Conservation (phyloP, 306 rosid species). For the Acacia acuminata region DNA sequence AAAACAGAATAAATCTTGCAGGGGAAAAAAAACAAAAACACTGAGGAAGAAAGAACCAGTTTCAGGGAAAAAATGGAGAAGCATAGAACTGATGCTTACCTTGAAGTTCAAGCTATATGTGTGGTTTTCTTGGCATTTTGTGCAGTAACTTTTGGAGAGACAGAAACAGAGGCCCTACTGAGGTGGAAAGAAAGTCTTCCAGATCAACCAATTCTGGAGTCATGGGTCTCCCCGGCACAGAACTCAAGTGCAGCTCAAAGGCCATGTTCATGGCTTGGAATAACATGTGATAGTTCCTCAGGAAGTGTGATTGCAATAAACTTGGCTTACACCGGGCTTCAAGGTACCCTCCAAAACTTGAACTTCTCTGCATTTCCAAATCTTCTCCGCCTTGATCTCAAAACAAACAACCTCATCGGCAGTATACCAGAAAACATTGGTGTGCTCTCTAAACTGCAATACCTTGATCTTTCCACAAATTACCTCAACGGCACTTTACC, state of each 20-base stretch:
- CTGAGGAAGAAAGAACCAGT: background rate
- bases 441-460: constrained; percentile 36
- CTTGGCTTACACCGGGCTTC: background rate
- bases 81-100: background rate
- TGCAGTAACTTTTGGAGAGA: background rate
- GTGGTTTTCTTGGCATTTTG: background rate
- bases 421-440: constrained; percentile 10
- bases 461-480: constrained; percentile 45
- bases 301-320: background rate
- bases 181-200: constrained; percentile 1
- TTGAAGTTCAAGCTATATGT: background rate
- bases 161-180: background rate
- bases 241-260: background rate
- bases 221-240: background rate
- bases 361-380: constrained; percentile 45
- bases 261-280: constrained; percentile 14
- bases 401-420: constrained; percentile 16
- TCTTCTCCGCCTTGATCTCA: constrained; percentile 47
- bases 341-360: constrained; percentile 39
- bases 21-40: background rate
- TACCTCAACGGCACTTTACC: constrained; percentile 36
- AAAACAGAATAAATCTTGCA: background rate
- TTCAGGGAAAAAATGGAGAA: background rate
- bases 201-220: background rate
- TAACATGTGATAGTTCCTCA: background rate